These are phyloP conservation scores for Thraustochytrium striatum DNA, from an alignment of 352 stramenopile genomes.

Conservation along the genomic window DNA sequence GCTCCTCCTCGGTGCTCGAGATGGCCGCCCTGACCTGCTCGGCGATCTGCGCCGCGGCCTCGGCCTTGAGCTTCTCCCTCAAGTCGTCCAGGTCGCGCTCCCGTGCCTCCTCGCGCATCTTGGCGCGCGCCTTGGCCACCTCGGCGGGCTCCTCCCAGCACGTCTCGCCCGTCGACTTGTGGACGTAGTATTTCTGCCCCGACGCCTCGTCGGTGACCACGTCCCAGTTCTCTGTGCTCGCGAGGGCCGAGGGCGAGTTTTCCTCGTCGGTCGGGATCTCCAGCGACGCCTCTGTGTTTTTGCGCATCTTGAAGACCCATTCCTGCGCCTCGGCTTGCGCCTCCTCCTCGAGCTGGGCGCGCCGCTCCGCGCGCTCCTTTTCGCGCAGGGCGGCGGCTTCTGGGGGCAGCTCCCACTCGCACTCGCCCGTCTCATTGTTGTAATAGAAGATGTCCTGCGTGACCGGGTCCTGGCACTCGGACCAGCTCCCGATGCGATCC, in stretches of 20 bases:
- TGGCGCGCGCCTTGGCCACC: neutral
- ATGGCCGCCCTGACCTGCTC: neutral
- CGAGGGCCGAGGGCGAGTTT: too few species aligned
- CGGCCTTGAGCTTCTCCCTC: constrained; percentile 37
- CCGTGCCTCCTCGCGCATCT: neutral
- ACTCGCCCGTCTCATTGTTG: constrained; percentile 39
- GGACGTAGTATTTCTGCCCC: neutral
- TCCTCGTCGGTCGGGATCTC: neutral
- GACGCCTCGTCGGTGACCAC: neutral
- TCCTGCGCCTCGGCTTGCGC: constrained; percentile 9
- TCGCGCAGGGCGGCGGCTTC: constrained; percentile 6
- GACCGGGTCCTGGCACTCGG: constrained; percentile 33
- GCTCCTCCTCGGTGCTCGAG: neutral
- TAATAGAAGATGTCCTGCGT: constrained; percentile 38
- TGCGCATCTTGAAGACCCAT: neutral
- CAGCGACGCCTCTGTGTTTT: neutral
- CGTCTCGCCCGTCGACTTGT: neutral
- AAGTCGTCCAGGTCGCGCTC: neutral
- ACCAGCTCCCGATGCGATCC: neutral
- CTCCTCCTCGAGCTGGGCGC: neutral
- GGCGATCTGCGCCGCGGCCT: constrained; percentile 24
- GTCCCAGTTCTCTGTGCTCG: neutral
- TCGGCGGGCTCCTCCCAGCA: neutral
- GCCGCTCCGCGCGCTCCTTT: neutral
- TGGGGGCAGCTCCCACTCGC: constrained; percentile 30